phyloP scores from a whole-genome alignment of 192 early-diverging fungal genomes.

The Kappamyces sp. region DNA sequence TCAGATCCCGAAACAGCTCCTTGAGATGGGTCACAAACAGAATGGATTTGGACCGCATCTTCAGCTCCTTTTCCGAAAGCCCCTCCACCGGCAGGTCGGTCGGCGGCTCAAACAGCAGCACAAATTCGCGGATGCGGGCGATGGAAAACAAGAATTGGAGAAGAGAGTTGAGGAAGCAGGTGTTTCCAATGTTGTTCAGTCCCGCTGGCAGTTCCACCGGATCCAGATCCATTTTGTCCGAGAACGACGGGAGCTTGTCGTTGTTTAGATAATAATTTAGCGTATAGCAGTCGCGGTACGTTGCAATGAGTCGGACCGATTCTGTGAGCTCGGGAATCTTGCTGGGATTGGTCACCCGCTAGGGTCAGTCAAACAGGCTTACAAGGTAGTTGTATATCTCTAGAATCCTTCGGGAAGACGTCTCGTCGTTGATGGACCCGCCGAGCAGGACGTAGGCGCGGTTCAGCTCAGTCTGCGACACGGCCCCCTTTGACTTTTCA shows the following conservation, averaged over 20 bases:
- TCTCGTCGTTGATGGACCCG: conserved; percentile 6
- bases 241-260: conserved; percentile 11
- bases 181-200: conserved; percentile 38
- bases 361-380: not conserved
- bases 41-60: not conserved
- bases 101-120: conserved; percentile 13
- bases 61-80: not conserved
- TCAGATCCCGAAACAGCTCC: conserved; percentile 18
- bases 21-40: conserved; percentile 21
- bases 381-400: conserved; percentile 14
- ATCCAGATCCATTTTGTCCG: not conserved
- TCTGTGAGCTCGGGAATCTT: conserved; percentile 13
- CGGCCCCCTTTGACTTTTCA: conserved; percentile 25
- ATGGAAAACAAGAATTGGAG: conserved; percentile 28
- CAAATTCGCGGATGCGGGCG: conserved; percentile 18
- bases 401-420: conserved; percentile 15
- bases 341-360: conserved; percentile 1
- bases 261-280: conserved; percentile 25
- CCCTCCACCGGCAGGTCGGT: not conserved
- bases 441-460: conserved; percentile 15
- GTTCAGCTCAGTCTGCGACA: conserved; percentile 1
- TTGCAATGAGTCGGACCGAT: conserved; percentile 17
- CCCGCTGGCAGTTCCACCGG: conserved; percentile 20
- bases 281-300: conserved; percentile 18
- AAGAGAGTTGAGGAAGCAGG: conserved; percentile 40